Conservation (phyloP, 495 filamentous ascomycete genomes). For the Tuber magnatum region DNA sequence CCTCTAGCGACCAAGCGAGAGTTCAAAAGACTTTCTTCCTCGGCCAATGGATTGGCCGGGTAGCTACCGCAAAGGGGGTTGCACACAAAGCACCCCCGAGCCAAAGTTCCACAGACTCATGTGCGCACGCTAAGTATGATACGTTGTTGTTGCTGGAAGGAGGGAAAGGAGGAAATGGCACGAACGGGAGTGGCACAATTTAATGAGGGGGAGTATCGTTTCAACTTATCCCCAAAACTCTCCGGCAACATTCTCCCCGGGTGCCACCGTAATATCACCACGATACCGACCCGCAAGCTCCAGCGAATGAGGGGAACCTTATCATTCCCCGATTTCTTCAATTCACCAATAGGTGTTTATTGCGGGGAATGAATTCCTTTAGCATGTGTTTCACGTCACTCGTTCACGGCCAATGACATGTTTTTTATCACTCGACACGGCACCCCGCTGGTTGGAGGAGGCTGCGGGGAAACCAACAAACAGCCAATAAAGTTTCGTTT, state of each 20-base stretch:
- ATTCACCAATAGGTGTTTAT: background rate
- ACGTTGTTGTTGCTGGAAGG: background rate
- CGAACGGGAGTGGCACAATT: background rate
- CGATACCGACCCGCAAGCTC: background rate
- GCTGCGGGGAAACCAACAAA: background rate
- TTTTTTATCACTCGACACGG: background rate
- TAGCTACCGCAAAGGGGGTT: no score
- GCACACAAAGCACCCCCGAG: no score
- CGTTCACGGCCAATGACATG: background rate
- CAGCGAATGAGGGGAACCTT: background rate
- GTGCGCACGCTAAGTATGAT: background rate
- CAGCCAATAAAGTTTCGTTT: constrained; percentile 3
- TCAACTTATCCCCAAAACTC: background rate
- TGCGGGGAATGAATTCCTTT: background rate
- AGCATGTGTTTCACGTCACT: background rate
- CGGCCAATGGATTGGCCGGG: no score
- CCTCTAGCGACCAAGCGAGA: no score
- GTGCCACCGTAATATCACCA: background rate
- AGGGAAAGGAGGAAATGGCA: background rate
- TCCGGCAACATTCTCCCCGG: background rate
- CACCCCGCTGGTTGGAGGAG: background rate
- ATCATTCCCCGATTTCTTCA: background rate
- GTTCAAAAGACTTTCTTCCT: no score
- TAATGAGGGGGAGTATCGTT: background rate
- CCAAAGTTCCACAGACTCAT: no score